Evolutionary conservation across 306 rosid species (phyloP).

Genomic region (Delonix regia): DNA sequence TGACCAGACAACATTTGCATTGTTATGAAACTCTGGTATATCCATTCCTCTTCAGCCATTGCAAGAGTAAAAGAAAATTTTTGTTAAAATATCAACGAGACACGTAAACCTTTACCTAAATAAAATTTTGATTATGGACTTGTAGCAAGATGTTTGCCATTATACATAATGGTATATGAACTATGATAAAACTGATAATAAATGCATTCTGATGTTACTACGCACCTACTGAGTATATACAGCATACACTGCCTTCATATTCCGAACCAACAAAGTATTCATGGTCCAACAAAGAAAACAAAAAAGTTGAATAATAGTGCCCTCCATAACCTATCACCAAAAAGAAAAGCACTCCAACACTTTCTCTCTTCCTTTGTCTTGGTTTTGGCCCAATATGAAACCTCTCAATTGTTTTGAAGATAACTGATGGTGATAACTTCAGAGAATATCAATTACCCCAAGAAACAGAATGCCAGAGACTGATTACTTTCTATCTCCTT

Average conservation of each 20-base stretch:
- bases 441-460: conserved; percentile 13
- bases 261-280: not conserved
- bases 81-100: not conserved
- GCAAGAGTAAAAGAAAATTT: not conserved
- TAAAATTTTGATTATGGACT: not conserved
- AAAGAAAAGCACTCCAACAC: not conserved
- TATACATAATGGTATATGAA: not conserved
- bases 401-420: not conserved
- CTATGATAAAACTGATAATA: not conserved
- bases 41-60: not conserved
- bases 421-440: not conserved
- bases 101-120: not conserved
- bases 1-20: too few species aligned
- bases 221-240: not conserved
- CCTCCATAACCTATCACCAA: not conserved
- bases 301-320: not conserved
- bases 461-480: conserved; percentile 32
- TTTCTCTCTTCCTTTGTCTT: not conserved
- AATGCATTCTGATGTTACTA: not conserved
- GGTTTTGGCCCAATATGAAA: not conserved
- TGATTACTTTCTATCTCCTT: conserved; percentile 48
- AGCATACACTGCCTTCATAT: not conserved
- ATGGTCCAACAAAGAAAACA: not conserved
- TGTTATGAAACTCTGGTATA: too few species aligned
- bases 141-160: not conserved